Conservation (phyloP, 305 asterid species). For the Petunia hybrid region DNA sequence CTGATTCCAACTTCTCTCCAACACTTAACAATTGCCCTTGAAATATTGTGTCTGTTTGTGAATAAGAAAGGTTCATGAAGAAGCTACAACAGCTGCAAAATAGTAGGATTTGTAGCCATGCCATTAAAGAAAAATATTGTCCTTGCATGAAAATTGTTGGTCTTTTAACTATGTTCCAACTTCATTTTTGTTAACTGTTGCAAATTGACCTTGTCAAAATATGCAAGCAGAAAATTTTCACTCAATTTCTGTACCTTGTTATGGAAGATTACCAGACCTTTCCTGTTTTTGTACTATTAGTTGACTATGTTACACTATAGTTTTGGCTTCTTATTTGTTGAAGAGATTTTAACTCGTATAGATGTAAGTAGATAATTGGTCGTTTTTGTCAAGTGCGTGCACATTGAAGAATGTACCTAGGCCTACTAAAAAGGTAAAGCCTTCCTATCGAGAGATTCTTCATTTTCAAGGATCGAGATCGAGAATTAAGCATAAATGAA, state of each 20-base stretch:
- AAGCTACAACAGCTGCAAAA: background rate
- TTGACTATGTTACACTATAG: background rate
- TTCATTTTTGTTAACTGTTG: background rate
- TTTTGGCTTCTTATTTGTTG: background rate
- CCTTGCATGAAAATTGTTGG: background rate
- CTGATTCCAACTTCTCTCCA: constrained; percentile 26
- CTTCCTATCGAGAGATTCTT: no score
- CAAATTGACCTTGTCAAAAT: constrained; percentile 10
- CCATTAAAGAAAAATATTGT: constrained; percentile 12
- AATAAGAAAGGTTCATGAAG: background rate
- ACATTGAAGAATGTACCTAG: no score
- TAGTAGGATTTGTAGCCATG: constrained; percentile 1
- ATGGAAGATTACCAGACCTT: background rate
- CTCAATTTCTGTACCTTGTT: background rate
- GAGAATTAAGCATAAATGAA: no score
- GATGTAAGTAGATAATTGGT: no score
- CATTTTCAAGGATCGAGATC: no score
- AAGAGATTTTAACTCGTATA: no score
- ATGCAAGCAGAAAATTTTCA: background rate
- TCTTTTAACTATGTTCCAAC: background rate
- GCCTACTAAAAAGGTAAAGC: no score
- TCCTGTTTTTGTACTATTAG: background rate
- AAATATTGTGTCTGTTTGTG: background rate
- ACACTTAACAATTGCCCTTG: background rate
- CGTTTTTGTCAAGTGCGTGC: no score